Evolutionary conservation across 2,329 filamentous ascomycete species (phyloP).

Genomic region (Epichloe amarillans): DNA sequence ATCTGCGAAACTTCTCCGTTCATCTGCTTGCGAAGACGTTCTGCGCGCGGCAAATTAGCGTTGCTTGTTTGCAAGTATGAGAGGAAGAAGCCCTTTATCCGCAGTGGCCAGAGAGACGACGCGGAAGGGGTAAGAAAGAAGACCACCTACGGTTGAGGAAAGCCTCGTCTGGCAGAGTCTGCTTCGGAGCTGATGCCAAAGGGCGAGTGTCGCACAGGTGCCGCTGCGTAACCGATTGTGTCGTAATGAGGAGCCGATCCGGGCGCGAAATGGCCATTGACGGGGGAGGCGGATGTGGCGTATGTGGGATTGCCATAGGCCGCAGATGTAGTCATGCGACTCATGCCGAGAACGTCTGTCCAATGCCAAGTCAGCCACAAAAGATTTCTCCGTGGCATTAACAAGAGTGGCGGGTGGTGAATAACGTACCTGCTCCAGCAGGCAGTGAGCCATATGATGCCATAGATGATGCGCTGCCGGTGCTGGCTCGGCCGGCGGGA

Average conservation of each 20-base stretch:
- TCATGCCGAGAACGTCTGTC: constrained; percentile 59
- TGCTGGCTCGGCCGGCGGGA: constrained; percentile 39
- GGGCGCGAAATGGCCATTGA: constrained; percentile 50
- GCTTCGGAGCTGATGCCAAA: constrained; percentile 45
- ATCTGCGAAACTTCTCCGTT: constrained; percentile 66
- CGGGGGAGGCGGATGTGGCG: constrained; percentile 52
- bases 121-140: background rate
- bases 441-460: constrained; percentile 61
- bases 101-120: background rate
- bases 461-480: constrained; percentile 45
- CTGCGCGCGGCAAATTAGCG: background rate
- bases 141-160: constrained; percentile 61
- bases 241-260: constrained; percentile 58
- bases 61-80: background rate
- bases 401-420: background rate
- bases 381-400: constrained; percentile 19
- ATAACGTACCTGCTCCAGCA: constrained; percentile 52
- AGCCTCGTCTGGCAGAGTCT: constrained; percentile 53
- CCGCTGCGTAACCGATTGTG: constrained; percentile 59
- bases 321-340: constrained; percentile 49
- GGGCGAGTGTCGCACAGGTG: constrained; percentile 42
- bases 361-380: constrained; percentile 40
- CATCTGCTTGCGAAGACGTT: constrained; percentile 37
- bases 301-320: constrained; percentile 60
- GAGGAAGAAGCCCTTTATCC: no score